Base-by-base conservation (phyloP, 345 rosid species). In the Melastoma malabathricum region DNA sequence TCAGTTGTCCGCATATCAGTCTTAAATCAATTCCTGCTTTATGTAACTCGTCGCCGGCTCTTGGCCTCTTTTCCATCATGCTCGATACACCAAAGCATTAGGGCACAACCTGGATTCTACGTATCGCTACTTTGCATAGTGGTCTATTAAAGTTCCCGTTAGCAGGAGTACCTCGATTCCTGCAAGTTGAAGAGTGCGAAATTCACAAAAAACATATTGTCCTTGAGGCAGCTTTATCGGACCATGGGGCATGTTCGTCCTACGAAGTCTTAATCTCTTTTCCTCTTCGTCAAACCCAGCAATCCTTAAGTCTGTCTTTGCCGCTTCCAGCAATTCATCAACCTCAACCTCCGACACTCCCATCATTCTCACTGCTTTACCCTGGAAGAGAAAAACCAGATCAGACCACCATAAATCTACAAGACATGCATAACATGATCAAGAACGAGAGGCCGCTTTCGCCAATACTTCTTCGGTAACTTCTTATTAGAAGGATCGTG, bases 251-350 rank as follows among this genome's bases (percentile, higher is more conserved):
- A 60, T 48, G 49, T 55, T 57, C 19, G 60, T 63, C 58, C 52
- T 69, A 47, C 74, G 69, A 56, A 67, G 74, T 67, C 68, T 92
- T 65, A 76, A 48, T 71, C 97, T 81, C 68, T 60, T 81, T 55
- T 87, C 98, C 57, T 87, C 97, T 66, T 87, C 97, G 52, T 72
- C 86, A 67, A 92, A 92, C 38, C 97, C 98, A 72, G 76, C 76
- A 68, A 84, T 92, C 59, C 97, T 76, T 62, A 66, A 49, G 67
- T 81, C 82, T 27, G 59, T 61, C 53, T 56, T 75, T 25, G 77
- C 83, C 59, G 60, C 63, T 72, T 75, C 71, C 39, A 65, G 54
- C 64, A 87, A 62, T 46, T 67, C 71, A 43, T 73, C 64, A 55
- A 84, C 72, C 67, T 92, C 98, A 66, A 64, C 80, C 70, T 77